A percentile compares a stretch with the other conserved stretches of the same genome.
phyloP scores from a whole-genome alignment of 176 grass and related monocot species.

The Oryza nivara region DNA sequence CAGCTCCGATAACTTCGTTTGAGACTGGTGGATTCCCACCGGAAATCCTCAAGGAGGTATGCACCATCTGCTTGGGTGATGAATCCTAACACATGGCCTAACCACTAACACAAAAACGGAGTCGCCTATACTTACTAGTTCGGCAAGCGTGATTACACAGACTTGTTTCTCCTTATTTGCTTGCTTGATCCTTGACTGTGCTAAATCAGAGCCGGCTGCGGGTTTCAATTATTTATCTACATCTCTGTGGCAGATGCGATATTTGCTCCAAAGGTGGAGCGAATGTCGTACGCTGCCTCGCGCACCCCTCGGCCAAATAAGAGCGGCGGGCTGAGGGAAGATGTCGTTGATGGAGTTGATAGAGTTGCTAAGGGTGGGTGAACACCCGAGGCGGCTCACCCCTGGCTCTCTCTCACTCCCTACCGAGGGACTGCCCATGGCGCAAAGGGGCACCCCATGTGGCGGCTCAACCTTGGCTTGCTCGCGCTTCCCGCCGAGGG shows the following conservation, averaged over 20 bases:
- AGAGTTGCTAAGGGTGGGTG: slow-evolving; percentile 61
- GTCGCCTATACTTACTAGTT: background rate
- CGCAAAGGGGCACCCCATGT: slow-evolving; percentile 52
- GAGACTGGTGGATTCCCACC: slow-evolving; percentile 74
- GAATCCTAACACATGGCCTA: slow-evolving; percentile 28
- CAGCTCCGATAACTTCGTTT: slow-evolving; percentile 77
- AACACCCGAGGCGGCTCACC: slow-evolving; percentile 32
- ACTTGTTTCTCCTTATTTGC: slow-evolving; percentile 47
- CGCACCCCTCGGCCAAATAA: slow-evolving; percentile 45
- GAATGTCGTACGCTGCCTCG: slow-evolving; percentile 93
- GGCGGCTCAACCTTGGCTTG: slow-evolving; percentile 6
- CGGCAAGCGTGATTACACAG: background rate
- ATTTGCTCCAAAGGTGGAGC: slow-evolving; percentile 96
- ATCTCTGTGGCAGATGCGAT: slow-evolving; percentile 99
- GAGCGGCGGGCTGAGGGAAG: slow-evolving; percentile 47
- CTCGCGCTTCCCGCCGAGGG: slow-evolving; percentile 9
- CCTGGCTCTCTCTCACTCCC: background rate
- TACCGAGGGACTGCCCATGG: slow-evolving; percentile 44
- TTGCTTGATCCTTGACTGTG: slow-evolving; percentile 47
- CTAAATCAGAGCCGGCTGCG: slow-evolving; percentile 54
- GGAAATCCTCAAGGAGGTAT: slow-evolving; percentile 94
- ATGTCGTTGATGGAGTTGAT: slow-evolving; percentile 62
- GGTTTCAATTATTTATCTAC: slow-evolving; percentile 61
- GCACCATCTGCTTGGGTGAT: slow-evolving; percentile 34
- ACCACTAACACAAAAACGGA: slow-evolving; percentile 50